phyloP scores from a whole-genome alignment of 306 rosid genomes.

The Sechiopsis laciniata region DNA sequence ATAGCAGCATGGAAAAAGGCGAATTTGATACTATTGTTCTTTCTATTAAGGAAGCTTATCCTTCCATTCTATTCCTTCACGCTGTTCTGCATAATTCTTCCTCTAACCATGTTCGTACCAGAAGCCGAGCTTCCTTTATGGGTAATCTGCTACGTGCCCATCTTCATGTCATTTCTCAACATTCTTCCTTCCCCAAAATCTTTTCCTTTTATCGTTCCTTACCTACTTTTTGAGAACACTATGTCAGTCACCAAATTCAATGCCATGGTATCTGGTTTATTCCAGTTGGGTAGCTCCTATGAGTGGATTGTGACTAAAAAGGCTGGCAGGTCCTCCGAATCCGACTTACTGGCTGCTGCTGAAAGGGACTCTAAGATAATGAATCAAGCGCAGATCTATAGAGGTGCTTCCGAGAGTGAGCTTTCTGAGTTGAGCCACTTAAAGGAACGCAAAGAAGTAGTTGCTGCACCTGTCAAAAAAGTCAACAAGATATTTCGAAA shows the following conservation, averaged over 20 bases:
- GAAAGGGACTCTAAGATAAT: constrained; percentile 55
- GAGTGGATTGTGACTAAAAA: constrained; percentile 96
- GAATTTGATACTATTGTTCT: constrained; percentile 76
- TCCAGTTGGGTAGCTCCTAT: constrained; percentile 90
- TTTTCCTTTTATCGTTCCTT: constrained; percentile 85
- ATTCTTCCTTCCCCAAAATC: constrained; percentile 91
- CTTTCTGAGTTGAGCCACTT: constrained; percentile 46
- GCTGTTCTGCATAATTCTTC: constrained; percentile 89
- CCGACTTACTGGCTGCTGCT: constrained; percentile 69
- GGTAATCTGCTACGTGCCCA: constrained; percentile 92
- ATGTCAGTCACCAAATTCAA: constrained; percentile 98
- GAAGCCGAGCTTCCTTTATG: constrained; percentile 96
- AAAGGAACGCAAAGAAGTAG: constrained; percentile 48
- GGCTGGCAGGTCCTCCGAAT: constrained; percentile 84
- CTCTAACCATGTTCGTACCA: constrained; percentile 89
- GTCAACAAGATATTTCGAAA: constrained; percentile 67
- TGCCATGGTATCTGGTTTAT: constrained; percentile 90
- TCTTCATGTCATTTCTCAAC: constrained; percentile 81
- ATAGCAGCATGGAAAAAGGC: constrained; percentile 75
- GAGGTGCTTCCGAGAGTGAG: constrained; percentile 73
- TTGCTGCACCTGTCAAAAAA: constrained; percentile 42
- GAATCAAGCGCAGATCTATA: constrained; percentile 48
- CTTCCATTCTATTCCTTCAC: constrained; percentile 98
- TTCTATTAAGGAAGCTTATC: constrained; percentile 78
- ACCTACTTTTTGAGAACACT: constrained; percentile 87